Evolutionary conservation across 176 grass and related monocot genomes (phyloP).

Genomic region (Aegilops longissima): DNA sequence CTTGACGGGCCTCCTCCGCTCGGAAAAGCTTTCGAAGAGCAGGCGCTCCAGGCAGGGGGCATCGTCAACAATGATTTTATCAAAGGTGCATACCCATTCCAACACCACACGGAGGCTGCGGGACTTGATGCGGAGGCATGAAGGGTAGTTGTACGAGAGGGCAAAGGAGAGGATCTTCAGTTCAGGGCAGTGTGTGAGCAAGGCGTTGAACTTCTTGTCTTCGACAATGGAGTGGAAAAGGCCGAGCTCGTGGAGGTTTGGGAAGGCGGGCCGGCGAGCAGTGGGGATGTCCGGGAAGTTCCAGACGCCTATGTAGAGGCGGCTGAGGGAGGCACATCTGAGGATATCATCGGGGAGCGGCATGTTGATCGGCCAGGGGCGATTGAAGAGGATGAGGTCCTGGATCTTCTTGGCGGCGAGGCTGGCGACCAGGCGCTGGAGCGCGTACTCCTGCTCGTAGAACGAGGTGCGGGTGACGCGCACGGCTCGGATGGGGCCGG

Average conservation of each 20-base stretch:
- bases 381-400: conserved; percentile 42
- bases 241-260: conserved; percentile 26
- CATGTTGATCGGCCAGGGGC: conserved; percentile 39
- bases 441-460: conserved; percentile 17
- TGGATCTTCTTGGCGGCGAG: conserved; percentile 32
- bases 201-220: neutral
- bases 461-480: conserved; percentile 36
- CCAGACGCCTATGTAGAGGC: conserved; percentile 42
- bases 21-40: neutral
- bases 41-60: conserved; percentile 42
- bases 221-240: conserved; percentile 15
- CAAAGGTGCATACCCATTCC: neutral
- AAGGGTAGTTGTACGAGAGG: neutral
- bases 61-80: conserved; percentile 6
- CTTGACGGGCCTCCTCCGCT: conserved; percentile 3
- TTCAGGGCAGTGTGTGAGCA: conserved; percentile 31
- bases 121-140: neutral
- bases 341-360: conserved; percentile 34
- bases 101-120: conserved; percentile 7
- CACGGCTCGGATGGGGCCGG: conserved; percentile 18
- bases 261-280: neutral
- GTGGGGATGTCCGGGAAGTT: neutral
- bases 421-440: neutral
- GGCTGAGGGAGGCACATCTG: conserved; percentile 16
- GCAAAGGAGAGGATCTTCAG: conserved; percentile 35